These are phyloP conservation scores for Phytomonas francai DNA, from an alignment of 208 protist species.

Conservation along the genomic window DNA sequence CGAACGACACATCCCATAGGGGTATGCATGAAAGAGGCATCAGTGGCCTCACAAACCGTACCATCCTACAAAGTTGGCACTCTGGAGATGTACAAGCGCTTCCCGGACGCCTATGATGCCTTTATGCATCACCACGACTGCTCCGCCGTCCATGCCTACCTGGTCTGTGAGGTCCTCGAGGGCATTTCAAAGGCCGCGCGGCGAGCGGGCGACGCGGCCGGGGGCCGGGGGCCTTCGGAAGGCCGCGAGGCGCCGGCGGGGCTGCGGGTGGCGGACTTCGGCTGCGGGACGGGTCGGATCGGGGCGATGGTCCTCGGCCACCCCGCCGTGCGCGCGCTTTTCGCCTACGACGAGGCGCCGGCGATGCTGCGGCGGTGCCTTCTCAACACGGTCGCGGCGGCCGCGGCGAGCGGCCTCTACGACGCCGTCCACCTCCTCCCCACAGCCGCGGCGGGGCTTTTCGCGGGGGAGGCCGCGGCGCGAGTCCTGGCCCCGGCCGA, in stretches of 20 bases:
- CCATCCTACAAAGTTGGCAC: slow-evolving; percentile 75
- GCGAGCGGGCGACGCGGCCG: slow-evolving; percentile 7
- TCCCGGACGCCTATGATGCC: slow-evolving; percentile 65
- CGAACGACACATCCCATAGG: too few species aligned
- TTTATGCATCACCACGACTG: slow-evolving; percentile 77
- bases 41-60: slow-evolving; percentile 15
- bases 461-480: background rate
- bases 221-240: too few species aligned
- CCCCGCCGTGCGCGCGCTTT: slow-evolving; percentile 35
- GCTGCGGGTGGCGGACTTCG: slow-evolving; percentile 61
- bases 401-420: slow-evolving; percentile 15
- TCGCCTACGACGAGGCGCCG: slow-evolving; percentile 65
- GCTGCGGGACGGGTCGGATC: slow-evolving; percentile 78
- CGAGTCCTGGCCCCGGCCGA: too few species aligned
- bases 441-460: background rate
- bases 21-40: too few species aligned
- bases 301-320: slow-evolving; percentile 43
- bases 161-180: slow-evolving; percentile 36
- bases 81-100: slow-evolving; percentile 73
- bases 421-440: slow-evolving; percentile 11
- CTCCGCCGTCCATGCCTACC: slow-evolving; percentile 22
- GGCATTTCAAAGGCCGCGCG: slow-evolving; percentile 23
- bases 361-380: slow-evolving; percentile 62
- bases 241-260: too few species aligned
- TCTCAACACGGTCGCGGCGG: slow-evolving; percentile 33